Conservation (phyloP, 2,329 filamentous ascomycete species). For the Trichophyton simii region DNA sequence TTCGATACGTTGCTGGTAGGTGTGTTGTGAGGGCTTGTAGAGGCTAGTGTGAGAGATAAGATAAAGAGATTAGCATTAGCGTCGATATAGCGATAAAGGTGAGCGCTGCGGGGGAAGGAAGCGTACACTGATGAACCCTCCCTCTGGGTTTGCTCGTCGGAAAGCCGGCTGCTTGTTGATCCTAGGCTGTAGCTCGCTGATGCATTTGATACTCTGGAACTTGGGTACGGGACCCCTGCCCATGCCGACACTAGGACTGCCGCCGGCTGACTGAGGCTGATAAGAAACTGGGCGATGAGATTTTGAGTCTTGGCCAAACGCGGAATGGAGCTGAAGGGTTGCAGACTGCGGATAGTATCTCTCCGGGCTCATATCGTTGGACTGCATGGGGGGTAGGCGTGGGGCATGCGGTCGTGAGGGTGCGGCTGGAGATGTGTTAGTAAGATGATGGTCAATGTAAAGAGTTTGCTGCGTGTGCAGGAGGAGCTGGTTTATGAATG, state of each 20-base stretch:
- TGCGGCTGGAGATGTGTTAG: slow-evolving; percentile 12
- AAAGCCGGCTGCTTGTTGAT: slow-evolving; percentile 82
- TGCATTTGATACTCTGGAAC: slow-evolving; percentile 64
- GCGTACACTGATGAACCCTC: slow-evolving; percentile 91
- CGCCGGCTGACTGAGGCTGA: slow-evolving; percentile 32
- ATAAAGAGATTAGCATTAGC: slow-evolving; percentile 1
- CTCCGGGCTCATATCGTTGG: slow-evolving; percentile 54
- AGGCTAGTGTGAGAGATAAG: slow-evolving; percentile 45
- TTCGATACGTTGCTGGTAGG: slow-evolving; percentile 87
- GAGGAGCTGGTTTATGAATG: not conserved
- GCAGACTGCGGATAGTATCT: slow-evolving; percentile 61
- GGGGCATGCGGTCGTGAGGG: slow-evolving; percentile 40
- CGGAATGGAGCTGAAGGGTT: slow-evolving; percentile 57
- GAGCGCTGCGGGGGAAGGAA: slow-evolving; percentile 1
- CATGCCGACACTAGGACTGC: slow-evolving; percentile 16
- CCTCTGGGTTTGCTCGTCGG: slow-evolving; percentile 86
- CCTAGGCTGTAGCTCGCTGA: slow-evolving; percentile 65
- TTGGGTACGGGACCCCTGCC: slow-evolving; percentile 65
- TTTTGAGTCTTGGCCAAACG: slow-evolving; percentile 41
- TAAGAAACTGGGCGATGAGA: slow-evolving; percentile 37
- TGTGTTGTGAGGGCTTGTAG: slow-evolving; percentile 91
- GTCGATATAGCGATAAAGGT: slow-evolving; percentile 13
- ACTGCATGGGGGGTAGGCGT: slow-evolving; percentile 62
- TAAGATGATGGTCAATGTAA: not conserved
- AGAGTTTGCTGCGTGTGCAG: not conserved